Base-by-base conservation (phyloP, 164 flowering plant genomes). In the Stephania japonica region DNA sequence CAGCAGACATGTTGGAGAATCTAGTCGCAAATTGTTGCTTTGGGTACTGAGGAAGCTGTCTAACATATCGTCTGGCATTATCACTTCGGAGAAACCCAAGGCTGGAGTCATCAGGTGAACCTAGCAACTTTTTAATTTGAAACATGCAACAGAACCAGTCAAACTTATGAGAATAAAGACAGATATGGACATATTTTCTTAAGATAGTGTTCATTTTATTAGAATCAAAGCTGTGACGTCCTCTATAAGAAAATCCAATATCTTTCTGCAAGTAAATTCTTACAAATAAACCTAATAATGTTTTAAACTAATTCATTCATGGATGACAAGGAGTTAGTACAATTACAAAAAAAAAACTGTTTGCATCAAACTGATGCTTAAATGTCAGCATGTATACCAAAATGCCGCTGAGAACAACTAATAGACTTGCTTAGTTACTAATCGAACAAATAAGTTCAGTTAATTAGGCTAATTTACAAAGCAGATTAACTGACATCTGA, bases 31-130 rank as follows among this genome's bases (percentile, higher is more conserved):
- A 86, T 27, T 85, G 85, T 79, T 92, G 95, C 77, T 77, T 85
- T 56, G 97, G 97, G 80, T 81, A 89, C 71, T 94, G 97, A 1
- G 97, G 97, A 72, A 94, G 91, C 82, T 92, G 97, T 68, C 91
- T 84, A 24, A 92, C 90, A 73, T 90, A 94, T 85, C 94, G 87
- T 74, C 97, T 79, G 18, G 98, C 97, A 84, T 90, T 90, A 67
- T 94, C 97, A 81, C 97, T 91, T 75, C 97, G 83, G n/a, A 94
- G 86, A 73, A 94, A 94, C 68, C 97, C 98, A 70, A 94, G 92
- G 80, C 98, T 92, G 53, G 97, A 75, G 78, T 92, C 97, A 78
- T 90, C 95, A 44, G 98, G 98, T 75, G 98, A 91, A 70, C 98
- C 98, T 78, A 94, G 85, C 61, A 91, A 90, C 98, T 94, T 71